These are phyloP conservation scores for Rubus idaeus DNA, from an alignment of 306 rosid genomes.

Conservation along the genomic window DNA sequence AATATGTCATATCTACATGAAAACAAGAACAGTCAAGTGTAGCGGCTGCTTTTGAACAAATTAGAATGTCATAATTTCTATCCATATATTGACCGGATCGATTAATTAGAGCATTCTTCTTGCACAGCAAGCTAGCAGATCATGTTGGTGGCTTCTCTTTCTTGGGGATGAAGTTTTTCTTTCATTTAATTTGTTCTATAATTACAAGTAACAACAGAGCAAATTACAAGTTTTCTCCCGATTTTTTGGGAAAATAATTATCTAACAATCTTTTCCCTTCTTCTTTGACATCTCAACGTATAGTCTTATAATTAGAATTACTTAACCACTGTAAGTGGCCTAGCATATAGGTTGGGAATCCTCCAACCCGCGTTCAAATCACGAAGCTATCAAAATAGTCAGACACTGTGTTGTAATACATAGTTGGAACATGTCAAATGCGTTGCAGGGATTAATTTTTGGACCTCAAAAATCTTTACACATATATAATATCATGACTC, in stretches of 20 bases:
- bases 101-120: not conserved
- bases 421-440: too few species aligned
- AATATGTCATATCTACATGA: not conserved
- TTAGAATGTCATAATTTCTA: not conserved
- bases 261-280: not conserved
- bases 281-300: not conserved
- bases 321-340: too few species aligned
- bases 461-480: too few species aligned
- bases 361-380: too few species aligned
- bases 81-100: not conserved
- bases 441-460: too few species aligned
- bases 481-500: too few species aligned
- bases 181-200: not conserved
- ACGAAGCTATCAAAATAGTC: too few species aligned
- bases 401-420: too few species aligned
- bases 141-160: not conserved
- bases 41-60: not conserved
- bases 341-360: too few species aligned
- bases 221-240: too few species aligned
- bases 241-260: too few species aligned
- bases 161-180: slow-evolving; percentile 7
- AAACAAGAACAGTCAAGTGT: not conserved
- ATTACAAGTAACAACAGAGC: too few species aligned
- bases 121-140: slow-evolving; percentile 8
- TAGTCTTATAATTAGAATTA: not conserved